These are phyloP conservation scores for Solanum medicagineum DNA, from an alignment of 257 asterid genomes.

Conservation along the genomic window DNA sequence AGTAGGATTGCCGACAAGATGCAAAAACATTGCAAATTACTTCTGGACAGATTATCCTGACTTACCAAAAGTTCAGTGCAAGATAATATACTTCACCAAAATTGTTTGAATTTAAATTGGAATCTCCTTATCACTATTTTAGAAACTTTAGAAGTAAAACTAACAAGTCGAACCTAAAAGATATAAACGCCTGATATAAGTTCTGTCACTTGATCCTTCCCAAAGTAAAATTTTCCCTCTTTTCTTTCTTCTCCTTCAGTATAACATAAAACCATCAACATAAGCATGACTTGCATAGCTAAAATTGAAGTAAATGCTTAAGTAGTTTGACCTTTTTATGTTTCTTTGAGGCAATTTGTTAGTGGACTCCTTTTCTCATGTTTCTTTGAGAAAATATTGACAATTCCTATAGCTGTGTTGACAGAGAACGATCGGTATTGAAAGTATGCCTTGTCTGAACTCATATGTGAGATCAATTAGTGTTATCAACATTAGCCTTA, in stretches of 20 bases:
- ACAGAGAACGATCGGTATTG: background rate
- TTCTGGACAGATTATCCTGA: background rate
- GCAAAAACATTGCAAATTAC: background rate
- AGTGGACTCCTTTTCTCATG: background rate
- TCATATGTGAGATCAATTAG: background rate
- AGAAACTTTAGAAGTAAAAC: background rate
- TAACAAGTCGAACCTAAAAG: background rate
- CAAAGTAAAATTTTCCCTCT: background rate
- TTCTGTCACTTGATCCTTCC: background rate
- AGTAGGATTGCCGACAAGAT: background rate
- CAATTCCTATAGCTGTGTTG: background rate
- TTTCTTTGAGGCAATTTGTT: background rate
- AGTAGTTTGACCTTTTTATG: background rate
- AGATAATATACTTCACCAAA: background rate
- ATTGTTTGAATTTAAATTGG: background rate
- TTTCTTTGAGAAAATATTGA: background rate
- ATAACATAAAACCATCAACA: background rate
- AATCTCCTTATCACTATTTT: background rate
- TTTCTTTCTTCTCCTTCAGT: background rate
- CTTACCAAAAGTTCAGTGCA: background rate
- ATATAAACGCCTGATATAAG: background rate
- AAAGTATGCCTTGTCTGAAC: background rate
- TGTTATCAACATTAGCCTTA: background rate
- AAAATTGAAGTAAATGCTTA: background rate
- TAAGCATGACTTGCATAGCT: background rate